Base-by-base conservation (phyloP, 768 basidiomycete species). In the Amylocystis lapponica region DNA sequence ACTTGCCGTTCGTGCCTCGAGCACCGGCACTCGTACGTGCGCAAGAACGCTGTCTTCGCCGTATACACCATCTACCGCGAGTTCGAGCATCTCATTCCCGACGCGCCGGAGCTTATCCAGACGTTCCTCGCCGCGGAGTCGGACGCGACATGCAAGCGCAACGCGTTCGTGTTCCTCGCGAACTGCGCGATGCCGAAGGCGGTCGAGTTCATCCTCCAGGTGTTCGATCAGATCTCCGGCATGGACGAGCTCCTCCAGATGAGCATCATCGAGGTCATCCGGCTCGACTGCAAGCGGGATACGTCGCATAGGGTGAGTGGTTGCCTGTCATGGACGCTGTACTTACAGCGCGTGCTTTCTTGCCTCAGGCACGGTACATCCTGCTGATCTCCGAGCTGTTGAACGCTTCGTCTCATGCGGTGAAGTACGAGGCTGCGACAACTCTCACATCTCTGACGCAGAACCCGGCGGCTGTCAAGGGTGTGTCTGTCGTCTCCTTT, bases 11-110 rank as follows among this genome's bases (percentile, higher is more conserved):
- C 88, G 26, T 97, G 94, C 62, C 80, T 98, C 44, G 94, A 99
- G 67, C 95, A 98, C 66, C 82, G 95, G 39, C 96, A 98, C 65
- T 89, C 90, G 2, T 99, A 93, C 61, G 96, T 98, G 42, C 84
- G 96, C 57, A 97, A 97, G 71, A 95, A 97, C 59, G 96, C 96
- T 21, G 93, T 98, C 27, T 96, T 99, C 62, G 91, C 96, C 23
- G 74, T 96, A 32, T 94, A 86, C 64, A 81, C 91, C 43, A 95
- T 98, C 66, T 93, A 91, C 66, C 87, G 89, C 63, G 81, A 88
- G 66, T 91, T 92, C 56, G 94, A 97, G 59, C 74, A 89, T 62
- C 84, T 99, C 57, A 89, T 98, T 37, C 94, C 94, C 8, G 94
- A 99, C 59, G 95, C 90, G 1, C 86, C 96, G 2, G 95, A 98